Conservation (phyloP, 768 basidiomycete genomes). For the Pholiota molesta region DNA sequence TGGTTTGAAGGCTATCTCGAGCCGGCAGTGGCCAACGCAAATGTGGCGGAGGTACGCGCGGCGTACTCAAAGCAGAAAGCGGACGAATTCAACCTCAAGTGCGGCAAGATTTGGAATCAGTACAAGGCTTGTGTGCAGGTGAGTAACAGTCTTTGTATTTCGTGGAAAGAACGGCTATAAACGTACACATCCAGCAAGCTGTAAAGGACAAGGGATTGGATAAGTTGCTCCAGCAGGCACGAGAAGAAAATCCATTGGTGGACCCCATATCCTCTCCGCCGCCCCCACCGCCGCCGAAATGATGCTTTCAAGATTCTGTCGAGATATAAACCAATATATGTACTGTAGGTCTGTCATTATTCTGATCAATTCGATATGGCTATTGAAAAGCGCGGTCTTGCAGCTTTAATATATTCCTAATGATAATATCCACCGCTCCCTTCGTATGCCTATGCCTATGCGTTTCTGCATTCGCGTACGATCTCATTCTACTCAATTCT, state of each 20-base stretch:
- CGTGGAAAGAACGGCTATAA: not conserved
- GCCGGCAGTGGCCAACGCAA: slow-evolving; percentile 58
- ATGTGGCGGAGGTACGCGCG: slow-evolving; percentile 47
- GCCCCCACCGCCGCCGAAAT: slow-evolving; percentile 17
- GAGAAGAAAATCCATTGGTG: slow-evolving; percentile 76
- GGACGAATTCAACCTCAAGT: slow-evolving; percentile 84
- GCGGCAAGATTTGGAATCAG: slow-evolving; percentile 79
- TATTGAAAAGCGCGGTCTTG: not conserved
- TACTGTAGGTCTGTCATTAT: slow-evolving; percentile 1
- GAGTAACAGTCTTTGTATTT: slow-evolving; percentile 25
- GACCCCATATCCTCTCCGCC: slow-evolving; percentile 53
- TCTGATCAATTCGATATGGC: not conserved
- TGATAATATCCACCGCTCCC: not conserved
- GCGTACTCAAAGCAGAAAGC: slow-evolving; percentile 78
- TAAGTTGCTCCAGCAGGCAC: slow-evolving; percentile 75
- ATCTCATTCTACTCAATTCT: no score
- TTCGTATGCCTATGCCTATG: not conserved
- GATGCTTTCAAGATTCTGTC: not conserved
- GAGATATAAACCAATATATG: not conserved
- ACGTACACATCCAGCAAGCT: slow-evolving; percentile 56
- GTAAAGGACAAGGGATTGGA: slow-evolving; percentile 79
- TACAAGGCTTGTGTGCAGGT: slow-evolving; percentile 89
- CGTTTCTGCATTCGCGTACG: not conserved
- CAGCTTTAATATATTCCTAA: not conserved
- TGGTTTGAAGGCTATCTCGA: slow-evolving; percentile 98